phyloP scores from a whole-genome alignment of 2,329 filamentous ascomycete genomes.

The Phaeosphaeria sp. region DNA sequence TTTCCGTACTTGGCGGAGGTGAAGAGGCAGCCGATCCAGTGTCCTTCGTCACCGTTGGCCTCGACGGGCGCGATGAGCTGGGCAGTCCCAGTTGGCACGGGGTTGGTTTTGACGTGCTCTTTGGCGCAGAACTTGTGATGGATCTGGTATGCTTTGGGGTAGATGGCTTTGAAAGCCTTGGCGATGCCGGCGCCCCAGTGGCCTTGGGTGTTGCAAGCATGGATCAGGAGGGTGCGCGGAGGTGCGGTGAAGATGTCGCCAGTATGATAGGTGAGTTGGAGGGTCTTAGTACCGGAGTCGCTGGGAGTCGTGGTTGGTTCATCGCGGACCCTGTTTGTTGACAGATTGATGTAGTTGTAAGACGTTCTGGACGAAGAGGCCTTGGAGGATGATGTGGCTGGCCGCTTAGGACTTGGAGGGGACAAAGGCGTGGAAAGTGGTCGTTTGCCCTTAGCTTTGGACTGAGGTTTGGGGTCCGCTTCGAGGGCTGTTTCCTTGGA shows the following conservation, averaged over 20 bases:
- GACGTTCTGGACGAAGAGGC: neutral
- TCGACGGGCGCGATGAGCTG: slow-evolving; percentile 61
- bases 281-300: neutral
- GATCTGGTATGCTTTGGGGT: slow-evolving; percentile 58
- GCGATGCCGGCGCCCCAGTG: slow-evolving; percentile 68
- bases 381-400: slow-evolving; percentile 1
- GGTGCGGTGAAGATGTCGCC: slow-evolving; percentile 61
- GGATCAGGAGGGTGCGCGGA: slow-evolving; percentile 60
- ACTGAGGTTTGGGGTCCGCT: neutral
- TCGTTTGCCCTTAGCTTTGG: neutral
- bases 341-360: slow-evolving; percentile 14
- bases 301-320: neutral
- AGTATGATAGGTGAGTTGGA: slow-evolving; percentile 26
- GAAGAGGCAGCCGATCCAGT: slow-evolving; percentile 67
- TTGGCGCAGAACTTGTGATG: slow-evolving; percentile 58
- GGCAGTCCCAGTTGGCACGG: slow-evolving; percentile 53
- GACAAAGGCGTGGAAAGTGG: neutral
- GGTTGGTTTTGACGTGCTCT: slow-evolving; percentile 26
- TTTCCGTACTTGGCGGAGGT: slow-evolving; percentile 60
- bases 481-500: neutral
- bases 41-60: slow-evolving; percentile 39
- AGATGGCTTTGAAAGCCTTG: slow-evolving; percentile 56
- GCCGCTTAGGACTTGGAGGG: slow-evolving; percentile 1
- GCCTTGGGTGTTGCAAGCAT: slow-evolving; percentile 67
- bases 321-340: slow-evolving; percentile 1